A percentile compares a stretch with the other conserved stretches of the same genome.
These are phyloP conservation scores for Heterobasidion occidentale DNA, from an alignment of 1,284 basidiomycete species.

Conservation along the genomic window DNA sequence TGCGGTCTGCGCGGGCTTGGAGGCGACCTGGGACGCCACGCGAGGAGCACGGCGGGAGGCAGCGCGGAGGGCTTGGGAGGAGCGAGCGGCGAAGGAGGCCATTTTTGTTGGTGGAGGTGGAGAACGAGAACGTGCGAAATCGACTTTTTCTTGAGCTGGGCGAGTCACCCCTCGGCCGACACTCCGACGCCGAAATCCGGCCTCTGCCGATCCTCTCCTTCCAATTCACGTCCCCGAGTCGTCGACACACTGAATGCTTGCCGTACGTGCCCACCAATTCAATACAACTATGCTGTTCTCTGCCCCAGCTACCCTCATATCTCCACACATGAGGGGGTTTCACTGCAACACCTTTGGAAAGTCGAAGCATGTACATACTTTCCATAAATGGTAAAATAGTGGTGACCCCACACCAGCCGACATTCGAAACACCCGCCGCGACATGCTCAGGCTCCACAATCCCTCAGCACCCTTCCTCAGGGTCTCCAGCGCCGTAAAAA, in stretches of 20 bases:
- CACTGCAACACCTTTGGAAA: too few species aligned
- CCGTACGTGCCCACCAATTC: background rate
- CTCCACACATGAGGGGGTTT: background rate
- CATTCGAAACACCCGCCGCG: too few species aligned
- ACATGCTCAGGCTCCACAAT: too few species aligned
- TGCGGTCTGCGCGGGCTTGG: slow-evolving; percentile 42
- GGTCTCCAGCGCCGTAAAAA: background rate
- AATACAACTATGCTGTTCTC: background rate
- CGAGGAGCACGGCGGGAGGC: slow-evolving; percentile 52
- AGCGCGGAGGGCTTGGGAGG: slow-evolving; percentile 52
- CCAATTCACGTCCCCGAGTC: too few species aligned
- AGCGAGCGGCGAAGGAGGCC: slow-evolving; percentile 54
- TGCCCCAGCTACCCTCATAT: background rate
- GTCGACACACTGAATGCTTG: too few species aligned
- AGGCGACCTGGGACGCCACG: slow-evolving; percentile 33
- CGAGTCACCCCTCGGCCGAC: background rate
- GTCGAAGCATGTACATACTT: background rate
- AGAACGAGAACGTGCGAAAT: background rate
- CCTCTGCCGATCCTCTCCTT: too few species aligned
- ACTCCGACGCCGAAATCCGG: background rate
- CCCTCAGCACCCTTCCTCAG: background rate
- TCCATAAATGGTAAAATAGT: background rate
- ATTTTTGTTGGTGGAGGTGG: slow-evolving; percentile 28
- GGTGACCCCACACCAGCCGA: too few species aligned
- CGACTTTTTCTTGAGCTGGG: background rate